A percentile compares a stretch with the other conserved stretches of the same genome.
Conservation (phyloP, 306 rosid species). For the Rosa rugosa region DNA sequence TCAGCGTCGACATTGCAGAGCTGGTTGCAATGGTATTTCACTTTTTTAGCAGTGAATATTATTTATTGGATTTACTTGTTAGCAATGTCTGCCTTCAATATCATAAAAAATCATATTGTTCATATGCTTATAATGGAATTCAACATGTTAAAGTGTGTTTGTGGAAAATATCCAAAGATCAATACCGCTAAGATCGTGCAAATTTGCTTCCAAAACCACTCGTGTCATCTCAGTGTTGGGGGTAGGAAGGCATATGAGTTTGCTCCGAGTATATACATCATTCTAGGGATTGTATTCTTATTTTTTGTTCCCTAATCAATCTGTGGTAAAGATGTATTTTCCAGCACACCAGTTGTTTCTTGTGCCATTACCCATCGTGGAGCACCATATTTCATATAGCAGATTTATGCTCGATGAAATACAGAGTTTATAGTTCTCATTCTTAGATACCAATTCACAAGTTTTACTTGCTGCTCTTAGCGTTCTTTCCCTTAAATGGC, state of each 20-base stretch:
- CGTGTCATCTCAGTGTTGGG: neutral
- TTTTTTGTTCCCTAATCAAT: neutral
- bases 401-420: neutral
- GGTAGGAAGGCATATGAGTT: neutral
- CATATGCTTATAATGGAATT: constrained; percentile 4
- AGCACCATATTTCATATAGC: neutral
- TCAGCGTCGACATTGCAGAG: constrained; percentile 70
- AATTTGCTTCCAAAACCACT: neutral
- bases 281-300: neutral
- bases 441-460: neutral
- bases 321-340: neutral
- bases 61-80: neutral
- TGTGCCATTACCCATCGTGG: neutral
- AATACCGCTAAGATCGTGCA: constrained; percentile 6
- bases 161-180: constrained; percentile 11
- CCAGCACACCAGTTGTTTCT: neutral
- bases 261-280: constrained; percentile 2
- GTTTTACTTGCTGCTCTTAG: neutral
- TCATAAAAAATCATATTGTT: neutral
- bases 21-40: constrained; percentile 78
- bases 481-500: neutral
- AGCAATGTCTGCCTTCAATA: neutral
- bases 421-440: neutral
- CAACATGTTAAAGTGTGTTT: neutral
- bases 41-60: constrained; percentile 14